These are phyloP conservation scores for Ogataea paradorogensis DNA, from an alignment of 805 yeast species.

Conservation along the genomic window DNA sequence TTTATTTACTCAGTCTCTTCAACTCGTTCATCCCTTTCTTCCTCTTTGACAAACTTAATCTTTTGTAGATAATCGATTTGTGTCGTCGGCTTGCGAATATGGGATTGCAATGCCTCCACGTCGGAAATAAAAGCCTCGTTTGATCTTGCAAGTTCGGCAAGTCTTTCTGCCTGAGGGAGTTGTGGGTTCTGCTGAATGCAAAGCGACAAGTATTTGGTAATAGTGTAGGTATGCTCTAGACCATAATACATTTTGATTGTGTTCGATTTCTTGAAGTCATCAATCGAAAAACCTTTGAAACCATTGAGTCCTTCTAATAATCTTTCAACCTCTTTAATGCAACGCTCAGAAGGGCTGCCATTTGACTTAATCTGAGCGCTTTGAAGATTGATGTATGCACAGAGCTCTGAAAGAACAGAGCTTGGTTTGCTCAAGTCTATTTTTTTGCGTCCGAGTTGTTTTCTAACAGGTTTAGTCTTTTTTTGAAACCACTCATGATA, in stretches of 20 bases:
- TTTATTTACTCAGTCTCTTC: constrained; percentile 5
- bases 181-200: constrained; percentile 14
- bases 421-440: constrained; percentile 1
- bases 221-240: constrained; percentile 20
- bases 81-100: constrained; percentile 8
- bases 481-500: constrained; percentile 16
- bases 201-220: constrained; percentile 16
- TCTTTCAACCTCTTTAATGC: constrained; percentile 5
- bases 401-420: constrained; percentile 11
- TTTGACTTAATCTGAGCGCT: constrained; percentile 6
- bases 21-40: background rate
- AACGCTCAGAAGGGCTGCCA: constrained; percentile 1
- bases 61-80: constrained; percentile 11
- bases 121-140: constrained; percentile 14
- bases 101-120: constrained; percentile 16
- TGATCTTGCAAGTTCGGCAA: constrained; percentile 7
- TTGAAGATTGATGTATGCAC: constrained; percentile 15
- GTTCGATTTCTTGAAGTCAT: constrained; percentile 5
- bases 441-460: constrained; percentile 1
- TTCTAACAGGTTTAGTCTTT: constrained; percentile 19
- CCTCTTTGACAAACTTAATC: background rate
- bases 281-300: constrained; percentile 7
- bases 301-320: constrained; percentile 1
- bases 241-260: constrained; percentile 9
- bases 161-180: constrained; percentile 9